phyloP scores from a whole-genome alignment of 495 filamentous ascomycete genomes.

The Usnea hakonensis region DNA sequence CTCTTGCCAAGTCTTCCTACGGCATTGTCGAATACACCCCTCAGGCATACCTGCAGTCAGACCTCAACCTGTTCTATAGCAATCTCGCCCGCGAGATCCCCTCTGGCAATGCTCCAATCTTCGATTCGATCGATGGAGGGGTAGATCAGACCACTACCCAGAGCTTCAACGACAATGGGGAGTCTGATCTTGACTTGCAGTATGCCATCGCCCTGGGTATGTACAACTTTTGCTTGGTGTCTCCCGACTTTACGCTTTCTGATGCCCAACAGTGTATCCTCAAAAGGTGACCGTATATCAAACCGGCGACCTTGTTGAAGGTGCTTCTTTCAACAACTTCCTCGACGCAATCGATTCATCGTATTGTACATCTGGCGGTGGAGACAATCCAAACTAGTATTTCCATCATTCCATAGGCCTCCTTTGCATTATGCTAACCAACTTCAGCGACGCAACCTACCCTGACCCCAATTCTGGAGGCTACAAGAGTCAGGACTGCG shows the following conservation, averaged over 20 bases:
- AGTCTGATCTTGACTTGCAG: slow-evolving; percentile 48
- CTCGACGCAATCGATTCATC: slow-evolving; percentile 57
- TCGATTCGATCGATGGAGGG: slow-evolving; percentile 40
- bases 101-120: slow-evolving; percentile 26
- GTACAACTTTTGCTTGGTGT: not conserved
- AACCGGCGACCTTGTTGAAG: slow-evolving; percentile 46
- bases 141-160: slow-evolving; percentile 25
- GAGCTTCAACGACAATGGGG: slow-evolving; percentile 31
- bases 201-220: slow-evolving; percentile 38
- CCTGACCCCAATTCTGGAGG: slow-evolving; percentile 35
- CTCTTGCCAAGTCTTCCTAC: not conserved
- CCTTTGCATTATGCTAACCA: not conserved
- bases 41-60: slow-evolving; percentile 40
- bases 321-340: slow-evolving; percentile 44
- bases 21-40: slow-evolving; percentile 40
- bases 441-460: slow-evolving; percentile 41
- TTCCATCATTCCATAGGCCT: not conserved
- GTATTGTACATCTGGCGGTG: slow-evolving; percentile 45
- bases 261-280: slow-evolving; percentile 36
- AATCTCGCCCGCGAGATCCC: slow-evolving; percentile 36
- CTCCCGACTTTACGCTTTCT: not conserved
- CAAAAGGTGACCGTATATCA: slow-evolving; percentile 54
- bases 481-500: slow-evolving; percentile 56
- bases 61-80: slow-evolving; percentile 54
- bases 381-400: slow-evolving; percentile 32